Conservation (phyloP, 2,329 filamentous ascomycete species). For the Penicillium sp. region DNA sequence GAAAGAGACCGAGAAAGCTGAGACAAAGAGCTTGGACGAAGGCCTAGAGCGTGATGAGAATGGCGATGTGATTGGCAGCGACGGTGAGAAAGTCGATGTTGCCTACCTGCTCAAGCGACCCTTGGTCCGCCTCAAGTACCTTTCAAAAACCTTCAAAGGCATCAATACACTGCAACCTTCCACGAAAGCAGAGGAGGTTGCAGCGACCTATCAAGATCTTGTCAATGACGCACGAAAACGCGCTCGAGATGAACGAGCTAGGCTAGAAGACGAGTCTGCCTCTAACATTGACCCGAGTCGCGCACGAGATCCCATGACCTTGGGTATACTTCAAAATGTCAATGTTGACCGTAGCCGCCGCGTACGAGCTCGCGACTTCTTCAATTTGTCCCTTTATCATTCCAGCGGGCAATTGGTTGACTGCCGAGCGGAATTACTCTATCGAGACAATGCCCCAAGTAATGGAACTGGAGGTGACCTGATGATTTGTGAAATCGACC, state of each 20-base stretch:
- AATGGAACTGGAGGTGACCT: slow-evolving; percentile 75
- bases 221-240: slow-evolving; percentile 77
- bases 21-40: slow-evolving; percentile 57
- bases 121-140: slow-evolving; percentile 82
- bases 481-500: slow-evolving; percentile 89
- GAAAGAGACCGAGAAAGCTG: slow-evolving; percentile 48
- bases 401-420: slow-evolving; percentile 88
- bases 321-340: slow-evolving; percentile 72
- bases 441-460: slow-evolving; percentile 77
- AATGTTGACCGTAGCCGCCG: slow-evolving; percentile 76
- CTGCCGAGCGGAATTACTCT: slow-evolving; percentile 84
- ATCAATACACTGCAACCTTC: slow-evolving; percentile 50
- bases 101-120: slow-evolving; percentile 90
- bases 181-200: slow-evolving; percentile 61
- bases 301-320: slow-evolving; percentile 75
- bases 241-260: slow-evolving; percentile 72
- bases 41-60: slow-evolving; percentile 62
- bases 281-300: slow-evolving; percentile 79
- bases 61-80: slow-evolving; percentile 67
- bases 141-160: slow-evolving; percentile 79
- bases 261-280: slow-evolving; percentile 84
- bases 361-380: slow-evolving; percentile 87
- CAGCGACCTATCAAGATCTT: slow-evolving; percentile 69
- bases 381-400: slow-evolving; percentile 81
- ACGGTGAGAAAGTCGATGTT: slow-evolving; percentile 91